Percentiles rank a stretch among this genome's conserved stretches.
phyloP scores from a whole-genome alignment of 108 stramenopile species.

The Bacterosira constricta region DNA sequence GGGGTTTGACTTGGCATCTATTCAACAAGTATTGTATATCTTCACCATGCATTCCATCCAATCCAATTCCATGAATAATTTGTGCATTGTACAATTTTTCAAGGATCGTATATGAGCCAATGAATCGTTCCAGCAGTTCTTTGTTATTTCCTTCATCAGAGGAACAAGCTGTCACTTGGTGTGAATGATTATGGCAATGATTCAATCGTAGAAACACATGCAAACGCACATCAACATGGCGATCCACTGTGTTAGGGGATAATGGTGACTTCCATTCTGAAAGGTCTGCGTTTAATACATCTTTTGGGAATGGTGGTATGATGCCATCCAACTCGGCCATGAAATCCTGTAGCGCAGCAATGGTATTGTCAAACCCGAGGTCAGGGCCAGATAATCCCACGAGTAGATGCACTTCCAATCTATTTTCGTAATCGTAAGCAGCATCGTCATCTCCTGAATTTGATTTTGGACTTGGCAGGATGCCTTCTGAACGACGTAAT shows the following conservation, averaged over 20 bases:
- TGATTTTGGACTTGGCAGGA: background rate
- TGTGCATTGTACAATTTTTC: slow-evolving; percentile 33
- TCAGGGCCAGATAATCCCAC: slow-evolving; percentile 22
- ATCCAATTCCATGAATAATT: slow-evolving; percentile 32
- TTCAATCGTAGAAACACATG: slow-evolving; percentile 32
- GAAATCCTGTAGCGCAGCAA: slow-evolving; percentile 20
- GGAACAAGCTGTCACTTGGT: slow-evolving; percentile 17
- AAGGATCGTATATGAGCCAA: slow-evolving; percentile 25
- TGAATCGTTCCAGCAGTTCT: slow-evolving; percentile 15
- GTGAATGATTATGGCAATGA: slow-evolving; percentile 3
- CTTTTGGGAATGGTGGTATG: slow-evolving; percentile 31
- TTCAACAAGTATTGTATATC: slow-evolving; percentile 27
- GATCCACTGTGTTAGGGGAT: slow-evolving; percentile 18
- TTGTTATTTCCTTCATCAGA: background rate
- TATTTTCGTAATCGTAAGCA: slow-evolving; percentile 39
- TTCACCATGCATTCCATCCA: slow-evolving; percentile 11
- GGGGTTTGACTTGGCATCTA: slow-evolving; percentile 20
- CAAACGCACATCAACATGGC: slow-evolving; percentile 33
- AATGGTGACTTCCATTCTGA: background rate
- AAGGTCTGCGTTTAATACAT: slow-evolving; percentile 9
- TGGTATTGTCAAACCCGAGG: slow-evolving; percentile 28
- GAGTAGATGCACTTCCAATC: slow-evolving; percentile 41
- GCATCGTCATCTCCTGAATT: background rate
- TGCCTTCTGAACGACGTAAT: slow-evolving; percentile 5
- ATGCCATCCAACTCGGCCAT: slow-evolving; percentile 37